phyloP scores from a whole-genome alignment of 2,329 filamentous ascomycete genomes.

The Rugonectria rugulosa region DNA sequence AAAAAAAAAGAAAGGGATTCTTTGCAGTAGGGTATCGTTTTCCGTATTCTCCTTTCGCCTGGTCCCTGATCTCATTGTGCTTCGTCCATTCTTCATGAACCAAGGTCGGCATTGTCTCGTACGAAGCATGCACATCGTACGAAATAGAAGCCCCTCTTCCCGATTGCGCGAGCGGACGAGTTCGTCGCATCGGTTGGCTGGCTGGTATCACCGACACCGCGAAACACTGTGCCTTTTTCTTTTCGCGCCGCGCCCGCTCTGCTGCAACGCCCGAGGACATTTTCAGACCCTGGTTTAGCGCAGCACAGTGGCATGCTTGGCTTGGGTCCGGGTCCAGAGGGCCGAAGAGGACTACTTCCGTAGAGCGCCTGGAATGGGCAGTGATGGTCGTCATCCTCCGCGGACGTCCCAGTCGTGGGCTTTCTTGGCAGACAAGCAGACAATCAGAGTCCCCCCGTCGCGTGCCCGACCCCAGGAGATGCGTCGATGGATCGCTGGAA shows the following conservation, averaged over 20 bases:
- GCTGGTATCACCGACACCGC: constrained; percentile 25
- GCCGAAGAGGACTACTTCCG: too few species aligned
- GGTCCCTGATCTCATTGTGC: too few species aligned
- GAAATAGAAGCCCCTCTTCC: background rate
- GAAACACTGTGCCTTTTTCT: constrained; percentile 5
- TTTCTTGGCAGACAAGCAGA: constrained; percentile 6
- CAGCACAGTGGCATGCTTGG: background rate
- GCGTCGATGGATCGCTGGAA: constrained; percentile 22
- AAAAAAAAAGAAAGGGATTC: too few species aligned
- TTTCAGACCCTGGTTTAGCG: constrained; percentile 13
- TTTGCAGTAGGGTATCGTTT: too few species aligned
- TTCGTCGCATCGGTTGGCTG: constrained; percentile 16
- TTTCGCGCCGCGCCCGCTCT: constrained; percentile 14
- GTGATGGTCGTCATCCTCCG: constrained; percentile 1
- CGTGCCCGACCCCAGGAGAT: constrained; percentile 22
- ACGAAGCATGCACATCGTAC: too few species aligned
- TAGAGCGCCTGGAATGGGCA: background rate
- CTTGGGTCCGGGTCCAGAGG: background rate
- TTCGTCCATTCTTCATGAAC: too few species aligned
- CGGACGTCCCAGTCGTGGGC: constrained; percentile 11
- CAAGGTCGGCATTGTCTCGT: too few species aligned
- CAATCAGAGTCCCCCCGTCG: too few species aligned
- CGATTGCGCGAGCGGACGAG: constrained; percentile 6
- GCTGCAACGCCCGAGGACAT: constrained; percentile 15
- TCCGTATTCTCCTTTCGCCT: too few species aligned